Conservation (phyloP, 208 protist species). For the Crithidia brevicula region DNA sequence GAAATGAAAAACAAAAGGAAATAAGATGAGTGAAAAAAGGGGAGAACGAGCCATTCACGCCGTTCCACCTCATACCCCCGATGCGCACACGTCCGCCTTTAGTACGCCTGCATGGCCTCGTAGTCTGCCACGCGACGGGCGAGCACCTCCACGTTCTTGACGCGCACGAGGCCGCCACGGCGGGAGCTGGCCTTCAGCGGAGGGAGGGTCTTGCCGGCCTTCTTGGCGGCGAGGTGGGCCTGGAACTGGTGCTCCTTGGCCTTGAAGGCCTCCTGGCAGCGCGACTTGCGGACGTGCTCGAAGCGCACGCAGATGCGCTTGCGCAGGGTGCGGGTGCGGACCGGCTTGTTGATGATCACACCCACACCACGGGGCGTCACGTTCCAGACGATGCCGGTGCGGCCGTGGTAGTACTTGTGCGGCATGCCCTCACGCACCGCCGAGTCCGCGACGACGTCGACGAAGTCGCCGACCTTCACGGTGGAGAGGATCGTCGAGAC, state of each 20-base stretch:
- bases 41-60: too few species aligned
- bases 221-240: slow-evolving; percentile 75
- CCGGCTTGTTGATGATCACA: slow-evolving; percentile 99
- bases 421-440: slow-evolving; percentile 99
- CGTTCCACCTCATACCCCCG: too few species aligned
- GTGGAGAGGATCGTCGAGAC: slow-evolving; percentile 97
- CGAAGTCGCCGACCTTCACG: slow-evolving; percentile 99
- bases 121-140: slow-evolving; percentile 83
- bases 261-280: slow-evolving; percentile 92
- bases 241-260: slow-evolving; percentile 82
- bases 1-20: neutral
- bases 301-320: slow-evolving; percentile 99
- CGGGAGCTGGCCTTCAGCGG: slow-evolving; percentile 75
- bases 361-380: slow-evolving; percentile 98
- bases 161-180: slow-evolving; percentile 69
- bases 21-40: neutral
- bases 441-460: slow-evolving; percentile 98
- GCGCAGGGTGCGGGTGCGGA: slow-evolving; percentile 97
- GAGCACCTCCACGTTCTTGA: slow-evolving; percentile 80
- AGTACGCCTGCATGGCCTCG: slow-evolving; percentile 89
- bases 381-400: slow-evolving; percentile 99
- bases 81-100: slow-evolving; percentile 5
- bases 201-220: slow-evolving; percentile 80
- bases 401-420: slow-evolving; percentile 99
- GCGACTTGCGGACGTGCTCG: slow-evolving; percentile 98